These are phyloP conservation scores for Neovahlkampfia damariscottae DNA, from an alignment of 78 protist species.

Conservation along the genomic window DNA sequence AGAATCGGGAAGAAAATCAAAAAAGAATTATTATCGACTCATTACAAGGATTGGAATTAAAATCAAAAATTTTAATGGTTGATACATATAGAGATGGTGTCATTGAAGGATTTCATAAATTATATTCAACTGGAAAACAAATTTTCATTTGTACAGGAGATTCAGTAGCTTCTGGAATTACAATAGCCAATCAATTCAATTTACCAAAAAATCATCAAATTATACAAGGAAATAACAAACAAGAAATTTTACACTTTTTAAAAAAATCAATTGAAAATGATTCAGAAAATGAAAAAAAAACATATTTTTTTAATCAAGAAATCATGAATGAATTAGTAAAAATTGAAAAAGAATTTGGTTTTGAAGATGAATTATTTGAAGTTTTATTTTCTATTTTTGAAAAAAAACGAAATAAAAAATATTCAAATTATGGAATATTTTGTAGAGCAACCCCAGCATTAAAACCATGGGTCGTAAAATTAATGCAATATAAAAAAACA, in stretches of 20 bases:
- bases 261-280: background rate
- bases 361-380: background rate
- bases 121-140: background rate
- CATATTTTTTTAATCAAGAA: background rate
- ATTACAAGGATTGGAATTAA: background rate
- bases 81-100: background rate
- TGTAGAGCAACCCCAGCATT: background rate
- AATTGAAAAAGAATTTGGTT: background rate
- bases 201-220: background rate
- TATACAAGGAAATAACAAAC: background rate
- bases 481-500: background rate
- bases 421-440: background rate
- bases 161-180: background rate
- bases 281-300: background rate
- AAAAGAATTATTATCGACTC: background rate
- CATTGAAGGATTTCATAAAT: background rate
- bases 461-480: background rate
- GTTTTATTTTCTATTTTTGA: background rate
- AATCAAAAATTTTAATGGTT: background rate
- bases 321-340: background rate
- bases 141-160: background rate
- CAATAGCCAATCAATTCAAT: background rate
- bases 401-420: background rate
- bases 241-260: background rate
- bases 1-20: background rate